Conservation (phyloP, 768 basidiomycete species). For the Podaxis pistillaris region DNA sequence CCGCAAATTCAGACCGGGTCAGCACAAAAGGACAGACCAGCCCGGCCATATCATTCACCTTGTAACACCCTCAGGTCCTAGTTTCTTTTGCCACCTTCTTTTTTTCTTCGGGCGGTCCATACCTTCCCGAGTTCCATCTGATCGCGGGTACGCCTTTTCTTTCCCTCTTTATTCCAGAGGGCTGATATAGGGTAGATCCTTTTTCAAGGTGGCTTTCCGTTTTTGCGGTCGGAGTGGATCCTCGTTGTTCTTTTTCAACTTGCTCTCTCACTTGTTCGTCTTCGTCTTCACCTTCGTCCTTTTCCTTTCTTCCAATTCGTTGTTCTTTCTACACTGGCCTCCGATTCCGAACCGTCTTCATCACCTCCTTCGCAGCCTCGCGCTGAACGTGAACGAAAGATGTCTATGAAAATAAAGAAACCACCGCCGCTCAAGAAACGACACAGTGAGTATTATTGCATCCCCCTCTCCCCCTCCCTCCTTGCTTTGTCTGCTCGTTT, state of each 20-base stretch:
- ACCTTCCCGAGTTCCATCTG: neutral
- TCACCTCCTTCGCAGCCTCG: constrained; percentile 12
- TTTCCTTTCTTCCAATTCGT: constrained; percentile 1
- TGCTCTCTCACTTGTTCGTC: neutral
- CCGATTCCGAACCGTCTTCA: neutral
- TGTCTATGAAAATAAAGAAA: constrained; percentile 27
- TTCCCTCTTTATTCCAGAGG: neutral
- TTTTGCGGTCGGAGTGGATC: neutral
- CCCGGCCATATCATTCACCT: neutral
- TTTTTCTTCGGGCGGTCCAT: neutral
- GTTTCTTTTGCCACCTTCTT: neutral
- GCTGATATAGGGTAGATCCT: constrained; percentile 7
- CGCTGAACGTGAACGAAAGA: constrained; percentile 13
- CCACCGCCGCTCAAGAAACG: constrained; percentile 36
- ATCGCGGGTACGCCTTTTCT: neutral
- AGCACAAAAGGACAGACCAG: neutral
- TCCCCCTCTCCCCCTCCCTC: constrained; percentile 2
- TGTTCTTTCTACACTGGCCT: neutral
- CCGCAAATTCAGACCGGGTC: neutral
- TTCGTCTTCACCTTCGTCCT: neutral
- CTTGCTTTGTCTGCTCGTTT: neutral
- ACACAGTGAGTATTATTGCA: constrained; percentile 31
- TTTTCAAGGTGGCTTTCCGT: neutral
- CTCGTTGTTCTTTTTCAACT: constrained; percentile 4
- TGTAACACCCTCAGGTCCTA: neutral